These are phyloP conservation scores for Ceratocystis colombiana DNA, from an alignment of 2,329 filamentous ascomycete species.

Conservation along the genomic window DNA sequence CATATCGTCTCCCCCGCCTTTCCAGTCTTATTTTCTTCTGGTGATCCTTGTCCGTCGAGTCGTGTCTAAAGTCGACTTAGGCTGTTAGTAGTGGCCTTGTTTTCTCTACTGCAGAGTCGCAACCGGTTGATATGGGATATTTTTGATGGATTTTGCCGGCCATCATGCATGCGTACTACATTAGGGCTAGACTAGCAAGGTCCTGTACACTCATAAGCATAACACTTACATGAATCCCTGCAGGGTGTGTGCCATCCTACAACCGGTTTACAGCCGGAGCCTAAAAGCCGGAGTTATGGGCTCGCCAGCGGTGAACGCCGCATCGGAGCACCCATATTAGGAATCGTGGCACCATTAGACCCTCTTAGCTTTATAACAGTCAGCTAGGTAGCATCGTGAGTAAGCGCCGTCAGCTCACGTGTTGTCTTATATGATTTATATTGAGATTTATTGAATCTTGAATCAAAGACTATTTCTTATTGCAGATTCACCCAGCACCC, in stretches of 20 bases:
- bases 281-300: background rate
- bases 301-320: background rate
- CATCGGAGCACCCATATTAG: background rate
- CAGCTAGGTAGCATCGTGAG: background rate
- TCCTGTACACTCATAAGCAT: too few species aligned
- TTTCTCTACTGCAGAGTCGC: background rate
- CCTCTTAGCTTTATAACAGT: background rate
- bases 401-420: background rate
- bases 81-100: background rate
- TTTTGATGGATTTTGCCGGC: conserved; percentile 14
- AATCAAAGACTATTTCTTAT: background rate
- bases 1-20: conserved; percentile 12
- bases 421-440: background rate
- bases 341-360: background rate
- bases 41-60: background rate
- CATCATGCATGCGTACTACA: background rate
- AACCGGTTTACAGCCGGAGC: background rate
- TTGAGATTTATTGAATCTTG: background rate
- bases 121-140: background rate
- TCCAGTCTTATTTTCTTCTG: background rate
- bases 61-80: background rate
- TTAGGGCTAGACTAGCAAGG: background rate
- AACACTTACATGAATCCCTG: too few species aligned
- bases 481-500: background rate
- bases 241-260: background rate